Base-by-base conservation (phyloP, 257 asterid genomes). In the Catharanthus roseus region DNA sequence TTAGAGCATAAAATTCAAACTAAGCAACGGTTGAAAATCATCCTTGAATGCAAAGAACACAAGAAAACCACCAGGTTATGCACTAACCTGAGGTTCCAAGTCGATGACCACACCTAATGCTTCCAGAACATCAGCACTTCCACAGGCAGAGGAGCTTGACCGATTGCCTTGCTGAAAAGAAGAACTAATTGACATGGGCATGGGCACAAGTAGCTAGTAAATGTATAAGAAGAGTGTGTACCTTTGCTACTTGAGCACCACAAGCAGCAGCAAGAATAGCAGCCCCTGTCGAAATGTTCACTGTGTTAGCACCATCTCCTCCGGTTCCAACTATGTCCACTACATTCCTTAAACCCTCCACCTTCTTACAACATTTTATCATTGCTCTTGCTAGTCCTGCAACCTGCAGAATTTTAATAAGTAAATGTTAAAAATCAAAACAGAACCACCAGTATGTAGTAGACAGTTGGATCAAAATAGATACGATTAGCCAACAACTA, bases 241-340 rank as follows among this genome's bases (percentile, higher is more conserved):
- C 97, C 93, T 91, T 91, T 19, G 97, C 97, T 66, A 91, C 92
- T 80, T 78, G 90, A 47, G 85, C 96, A 80, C 96, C 97, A 79
- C 88, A 91, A 71, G 97, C 89, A 11, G 97, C 96, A 49, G 97
- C 96, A 65, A 91, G 89, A 77, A 91, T 88, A 4, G 97, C 83
- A 23, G 96, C 95, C 23, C 96, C 97, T 0, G 97, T 89, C 0
- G 96, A 89, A 47, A 92, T 88, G 66, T 92, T 89, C 64, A 89
- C 90, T 0, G 95, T 91, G 87, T 88, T 89, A 42, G 88, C 90
- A 6, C 92, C 95, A 78, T 92, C 96, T 39, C 96, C 96, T 36
- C 92, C 95, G 0, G 95, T 92, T 60, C 96, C 97, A 44, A 92
- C 96, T 81, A 92, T 89, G 76, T 89, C 97, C 75, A 92, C 96